Base-by-base conservation (phyloP, 192 early-diverging fungal species). In the Irineochytrium annulatum region DNA sequence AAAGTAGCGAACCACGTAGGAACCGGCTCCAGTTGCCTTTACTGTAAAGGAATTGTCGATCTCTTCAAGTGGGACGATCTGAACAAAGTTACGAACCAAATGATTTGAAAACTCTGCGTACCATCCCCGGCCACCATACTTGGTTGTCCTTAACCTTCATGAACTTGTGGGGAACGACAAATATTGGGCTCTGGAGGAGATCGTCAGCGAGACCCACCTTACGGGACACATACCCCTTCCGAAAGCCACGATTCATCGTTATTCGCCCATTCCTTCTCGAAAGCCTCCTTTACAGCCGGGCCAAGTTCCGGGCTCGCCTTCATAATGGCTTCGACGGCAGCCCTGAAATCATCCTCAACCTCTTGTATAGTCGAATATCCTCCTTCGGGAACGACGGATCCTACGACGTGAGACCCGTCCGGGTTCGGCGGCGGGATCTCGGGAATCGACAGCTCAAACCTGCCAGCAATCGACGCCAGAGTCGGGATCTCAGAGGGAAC, bases 1-100 rank as follows among this genome's bases (percentile, higher is more conserved):
- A 49, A 49, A 49, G 46, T 49, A 49, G 8, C 46, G 46, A 8
- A 49, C 46, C 6, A 49, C 46, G 26, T 49, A 49, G 46, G 46
- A 49, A 6, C 46, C 46, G 46, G 46, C 17, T 20, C 17, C 24
- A 24, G 46, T 49, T 14, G 46, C 11, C 17, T 24, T 14, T 8
- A 22, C 46, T 8, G 46, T 14, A 22, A 49, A 6, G 13, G 11
- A 17, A 22, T 49, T 24, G 46, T 49, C 46, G 46, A 49, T 8
- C 26, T 49, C 46, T 22, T 49, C 46, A 14, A 49, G 24, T 49
- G 46, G 46, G 24, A 49, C 24, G 24, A 49, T 49, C 46, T 49
- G 26, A 24, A 49, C 11, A 22, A 49, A 8, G 46, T 49, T 22
- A 49, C 17, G 11, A 49, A 8, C 8, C 26, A 8, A 49, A 41